These are phyloP conservation scores for Eucalyptus curtisii DNA, from an alignment of 345 rosid genomes.

Conservation along the genomic window DNA sequence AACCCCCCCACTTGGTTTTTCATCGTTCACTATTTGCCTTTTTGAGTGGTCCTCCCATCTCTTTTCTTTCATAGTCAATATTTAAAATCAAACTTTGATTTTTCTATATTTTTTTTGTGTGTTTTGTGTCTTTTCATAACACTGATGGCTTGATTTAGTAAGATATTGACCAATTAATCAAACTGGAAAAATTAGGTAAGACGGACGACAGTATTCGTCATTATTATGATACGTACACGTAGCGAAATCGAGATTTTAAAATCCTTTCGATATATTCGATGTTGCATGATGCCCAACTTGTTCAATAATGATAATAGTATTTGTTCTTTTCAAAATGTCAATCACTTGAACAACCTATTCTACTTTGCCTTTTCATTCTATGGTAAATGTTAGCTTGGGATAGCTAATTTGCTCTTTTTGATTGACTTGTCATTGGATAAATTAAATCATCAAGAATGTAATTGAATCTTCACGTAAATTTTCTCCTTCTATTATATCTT, in stretches of 20 bases:
- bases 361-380: background rate
- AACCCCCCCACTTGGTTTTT: background rate
- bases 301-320: background rate
- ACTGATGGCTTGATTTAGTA: background rate
- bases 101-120: background rate
- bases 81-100: background rate
- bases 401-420: background rate
- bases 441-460: background rate
- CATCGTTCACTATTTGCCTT: background rate
- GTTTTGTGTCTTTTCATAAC: background rate
- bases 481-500: background rate
- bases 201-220: background rate
- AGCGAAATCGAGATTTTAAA: background rate
- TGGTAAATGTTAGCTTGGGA: background rate
- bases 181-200: background rate
- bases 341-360: background rate
- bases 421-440: background rate
- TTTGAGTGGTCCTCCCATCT: background rate
- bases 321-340: background rate
- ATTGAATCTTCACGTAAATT: background rate
- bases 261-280: background rate
- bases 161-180: background rate
- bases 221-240: accelerated
- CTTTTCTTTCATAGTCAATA: background rate
- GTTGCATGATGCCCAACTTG: background rate